Evolutionary conservation across 176 grass and related monocot genomes (phyloP).

Genomic region (Oryza meyeriana): DNA sequence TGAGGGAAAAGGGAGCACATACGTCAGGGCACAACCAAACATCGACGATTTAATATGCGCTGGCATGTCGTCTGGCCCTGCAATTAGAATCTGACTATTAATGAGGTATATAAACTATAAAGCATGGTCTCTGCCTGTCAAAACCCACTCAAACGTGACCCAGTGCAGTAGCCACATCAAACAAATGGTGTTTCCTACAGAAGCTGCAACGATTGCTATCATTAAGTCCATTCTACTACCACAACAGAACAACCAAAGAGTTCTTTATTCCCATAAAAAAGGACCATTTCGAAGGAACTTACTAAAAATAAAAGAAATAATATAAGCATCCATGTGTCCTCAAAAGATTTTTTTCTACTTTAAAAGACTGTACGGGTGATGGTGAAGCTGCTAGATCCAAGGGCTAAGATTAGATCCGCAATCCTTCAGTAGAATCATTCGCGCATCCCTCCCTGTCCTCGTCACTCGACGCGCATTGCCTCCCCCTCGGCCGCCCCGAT

Average conservation of each 20-base stretch:
- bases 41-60: slow-evolving; percentile 99
- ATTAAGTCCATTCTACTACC: not conserved
- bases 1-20: slow-evolving; percentile 6
- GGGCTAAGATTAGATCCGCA: too few species aligned
- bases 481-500: too few species aligned
- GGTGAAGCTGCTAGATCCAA: too few species aligned
- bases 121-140: not conserved
- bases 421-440: too few species aligned
- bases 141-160: slow-evolving; percentile 2
- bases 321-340: not conserved
- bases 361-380: too few species aligned
- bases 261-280: not conserved
- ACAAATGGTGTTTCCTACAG: not conserved
- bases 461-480: too few species aligned
- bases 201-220: not conserved
- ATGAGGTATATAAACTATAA: slow-evolving; percentile 13
- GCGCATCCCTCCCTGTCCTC: too few species aligned
- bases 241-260: not conserved
- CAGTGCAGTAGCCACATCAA: not conserved
- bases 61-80: slow-evolving; percentile 98
- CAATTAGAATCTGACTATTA: slow-evolving; percentile 35
- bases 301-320: not conserved
- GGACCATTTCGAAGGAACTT: not conserved
- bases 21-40: slow-evolving; percentile 90
- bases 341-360: not conserved